phyloP scores from a whole-genome alignment of 129 eudicot genomes.

The Helichrysum umbraculigerum region DNA sequence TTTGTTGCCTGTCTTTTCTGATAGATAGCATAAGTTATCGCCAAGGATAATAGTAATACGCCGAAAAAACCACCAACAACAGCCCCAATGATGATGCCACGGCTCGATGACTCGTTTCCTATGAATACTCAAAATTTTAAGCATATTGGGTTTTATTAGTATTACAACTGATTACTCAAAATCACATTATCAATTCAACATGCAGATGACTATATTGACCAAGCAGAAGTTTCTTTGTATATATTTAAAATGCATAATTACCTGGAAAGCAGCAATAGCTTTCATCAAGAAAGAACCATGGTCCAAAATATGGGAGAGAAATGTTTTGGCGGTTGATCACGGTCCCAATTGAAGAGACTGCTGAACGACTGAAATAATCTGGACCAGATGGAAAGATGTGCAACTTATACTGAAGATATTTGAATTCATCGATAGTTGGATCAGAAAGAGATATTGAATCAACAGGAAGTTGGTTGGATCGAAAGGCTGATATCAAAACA shows the following conservation, averaged over 20 bases:
- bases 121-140: conserved; percentile 22
- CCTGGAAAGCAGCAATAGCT: conserved; percentile 61
- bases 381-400: conserved; percentile 70
- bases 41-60: conserved; percentile 46
- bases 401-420: conserved; percentile 53
- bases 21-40: conserved; percentile 53
- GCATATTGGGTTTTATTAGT: background rate
- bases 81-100: conserved; percentile 59
- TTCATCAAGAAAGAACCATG: conserved; percentile 59
- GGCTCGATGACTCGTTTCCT: conserved; percentile 48
- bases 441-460: conserved; percentile 60
- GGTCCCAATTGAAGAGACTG: conserved; percentile 49
- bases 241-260: conserved; percentile 13
- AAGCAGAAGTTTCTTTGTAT: background rate
- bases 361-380: conserved; percentile 54
- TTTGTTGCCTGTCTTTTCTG: conserved; percentile 56
- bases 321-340: conserved; percentile 67
- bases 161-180: background rate
- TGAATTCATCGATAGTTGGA: conserved; percentile 38
- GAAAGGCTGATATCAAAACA: conserved; percentile 40
- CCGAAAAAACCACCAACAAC: conserved; percentile 42
- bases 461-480: conserved; percentile 50
- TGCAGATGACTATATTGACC: background rate
- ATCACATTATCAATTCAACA: background rate
- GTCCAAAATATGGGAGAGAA: conserved; percentile 52